These are phyloP conservation scores for Cornus controversa DNA, from an alignment of 148 eudicot species.

Conservation along the genomic window DNA sequence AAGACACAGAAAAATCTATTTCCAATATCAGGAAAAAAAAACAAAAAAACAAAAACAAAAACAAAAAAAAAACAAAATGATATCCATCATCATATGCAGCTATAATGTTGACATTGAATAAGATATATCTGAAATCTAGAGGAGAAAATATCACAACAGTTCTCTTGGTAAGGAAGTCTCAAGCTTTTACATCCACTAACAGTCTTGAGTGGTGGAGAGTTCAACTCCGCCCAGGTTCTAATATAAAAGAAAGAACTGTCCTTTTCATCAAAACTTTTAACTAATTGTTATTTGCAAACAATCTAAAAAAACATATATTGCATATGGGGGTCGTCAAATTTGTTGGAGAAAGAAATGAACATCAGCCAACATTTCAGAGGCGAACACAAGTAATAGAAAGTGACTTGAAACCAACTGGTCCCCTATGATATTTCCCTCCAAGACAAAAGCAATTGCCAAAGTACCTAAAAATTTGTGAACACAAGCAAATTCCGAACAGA, in stretches of 20 bases:
- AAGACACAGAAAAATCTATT: not conserved
- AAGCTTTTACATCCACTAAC: slow-evolving; percentile 33
- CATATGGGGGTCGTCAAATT: slow-evolving; percentile 31
- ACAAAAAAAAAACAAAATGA: slow-evolving; percentile 5
- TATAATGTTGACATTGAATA: slow-evolving; percentile 9
- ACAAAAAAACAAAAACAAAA: not conserved
- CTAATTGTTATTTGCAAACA: slow-evolving; percentile 12
- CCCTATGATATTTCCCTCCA: slow-evolving; percentile 23
- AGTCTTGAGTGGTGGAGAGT: slow-evolving; percentile 29
- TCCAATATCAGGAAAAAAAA: not conserved
- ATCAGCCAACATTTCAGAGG: slow-evolving; percentile 15
- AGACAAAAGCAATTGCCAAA: slow-evolving; percentile 19
- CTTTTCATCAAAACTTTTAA: slow-evolving; percentile 9
- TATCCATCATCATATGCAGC: not conserved
- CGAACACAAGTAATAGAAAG: slow-evolving; percentile 23
- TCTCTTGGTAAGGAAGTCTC: slow-evolving; percentile 32
- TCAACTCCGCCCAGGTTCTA: slow-evolving; percentile 12
- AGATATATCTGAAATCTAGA: not conserved
- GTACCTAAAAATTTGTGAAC: slow-evolving; percentile 13
- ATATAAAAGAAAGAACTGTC: slow-evolving; percentile 13
- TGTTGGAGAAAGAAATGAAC: slow-evolving; percentile 36
- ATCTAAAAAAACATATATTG: slow-evolving; percentile 25
- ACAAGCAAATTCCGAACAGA: slow-evolving; percentile 13
- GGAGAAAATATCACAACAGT: slow-evolving; percentile 22
- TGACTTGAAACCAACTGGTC: slow-evolving; percentile 37